phyloP scores from a whole-genome alignment of 225 moss, liverwort and hornwort genomes.

The Lunularia cruciata region DNA sequence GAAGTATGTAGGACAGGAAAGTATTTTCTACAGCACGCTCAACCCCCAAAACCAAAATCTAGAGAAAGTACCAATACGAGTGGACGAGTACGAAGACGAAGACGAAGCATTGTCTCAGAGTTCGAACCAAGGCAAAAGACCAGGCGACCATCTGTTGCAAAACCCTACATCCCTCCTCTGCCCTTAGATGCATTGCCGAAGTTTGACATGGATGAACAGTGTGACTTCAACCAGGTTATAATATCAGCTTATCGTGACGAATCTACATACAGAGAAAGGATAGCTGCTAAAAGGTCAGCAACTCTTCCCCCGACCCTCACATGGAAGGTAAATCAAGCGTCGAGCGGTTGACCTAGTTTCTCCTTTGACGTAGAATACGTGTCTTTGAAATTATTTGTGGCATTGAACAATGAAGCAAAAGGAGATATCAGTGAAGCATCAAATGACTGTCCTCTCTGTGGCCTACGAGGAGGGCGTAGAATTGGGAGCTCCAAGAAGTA shows the following conservation, averaged over 20 bases:
- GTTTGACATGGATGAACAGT: constrained; percentile 34
- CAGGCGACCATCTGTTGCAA: constrained; percentile 35
- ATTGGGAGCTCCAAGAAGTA: no score
- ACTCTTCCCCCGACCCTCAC: neutral
- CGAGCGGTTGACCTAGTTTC: no score
- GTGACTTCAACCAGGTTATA: constrained; percentile 31
- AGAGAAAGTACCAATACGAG: neutral
- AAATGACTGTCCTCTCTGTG: no score
- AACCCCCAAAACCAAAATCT: neutral
- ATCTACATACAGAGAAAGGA: constrained; percentile 31
- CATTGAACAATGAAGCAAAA: no score
- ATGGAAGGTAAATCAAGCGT: no score
- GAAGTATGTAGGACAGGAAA: constrained; percentile 54
- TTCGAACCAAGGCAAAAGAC: constrained; percentile 38
- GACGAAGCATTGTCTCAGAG: constrained; percentile 35
- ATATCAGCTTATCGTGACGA: constrained; percentile 37
- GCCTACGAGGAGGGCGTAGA: no score
- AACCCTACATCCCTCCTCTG: constrained; percentile 45
- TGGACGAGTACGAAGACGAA: neutral
- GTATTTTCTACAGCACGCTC: constrained; percentile 30
- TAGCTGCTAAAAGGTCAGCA: constrained; percentile 35
- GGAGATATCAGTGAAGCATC: no score
- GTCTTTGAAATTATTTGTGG: no score
- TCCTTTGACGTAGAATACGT: no score
- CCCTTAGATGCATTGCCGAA: constrained; percentile 28